A percentile compares a stretch with the other conserved stretches of the same genome.
These are phyloP conservation scores for Sphaerulina vaccinii DNA, from an alignment of 2,329 filamentous ascomycete genomes.

Conservation along the genomic window DNA sequence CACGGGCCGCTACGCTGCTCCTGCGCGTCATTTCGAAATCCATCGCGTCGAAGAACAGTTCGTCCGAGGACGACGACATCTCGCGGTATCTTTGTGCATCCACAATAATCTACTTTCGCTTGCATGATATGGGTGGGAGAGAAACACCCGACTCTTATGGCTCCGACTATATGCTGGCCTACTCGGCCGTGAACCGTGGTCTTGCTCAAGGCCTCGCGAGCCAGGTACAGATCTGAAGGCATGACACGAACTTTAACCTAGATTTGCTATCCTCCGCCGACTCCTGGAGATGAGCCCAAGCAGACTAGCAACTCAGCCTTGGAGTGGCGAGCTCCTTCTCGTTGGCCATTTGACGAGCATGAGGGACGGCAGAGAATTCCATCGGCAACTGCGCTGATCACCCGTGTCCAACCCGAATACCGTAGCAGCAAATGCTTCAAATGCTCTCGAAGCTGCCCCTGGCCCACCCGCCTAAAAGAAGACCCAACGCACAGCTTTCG, in stretches of 20 bases:
- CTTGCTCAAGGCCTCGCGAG: not conserved
- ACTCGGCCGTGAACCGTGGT: no score
- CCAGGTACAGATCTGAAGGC: not conserved
- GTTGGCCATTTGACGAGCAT: not conserved
- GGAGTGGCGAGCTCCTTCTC: not conserved
- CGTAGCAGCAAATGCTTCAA: no score
- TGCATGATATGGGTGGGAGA: not conserved
- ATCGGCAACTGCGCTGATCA: no score
- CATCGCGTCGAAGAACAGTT: not conserved
- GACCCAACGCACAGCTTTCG: no score
- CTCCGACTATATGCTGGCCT: no score
- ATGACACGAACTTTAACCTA: not conserved
- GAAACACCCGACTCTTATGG: not conserved
- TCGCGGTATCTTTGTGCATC: not conserved
- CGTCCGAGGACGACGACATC: not conserved
- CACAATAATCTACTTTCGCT: not conserved
- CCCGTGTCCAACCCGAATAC: no score
- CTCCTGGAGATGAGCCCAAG: not conserved
- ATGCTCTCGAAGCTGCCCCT: no score
- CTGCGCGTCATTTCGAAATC: not conserved
- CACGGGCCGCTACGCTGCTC: not conserved
- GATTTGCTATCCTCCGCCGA: no score
- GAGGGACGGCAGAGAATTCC: not conserved
- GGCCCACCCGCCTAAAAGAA: no score
- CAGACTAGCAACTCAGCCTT: not conserved